These are phyloP conservation scores for Cenchrus fungigraminus DNA, from an alignment of 176 grass and related monocot genomes.

Conservation along the genomic window DNA sequence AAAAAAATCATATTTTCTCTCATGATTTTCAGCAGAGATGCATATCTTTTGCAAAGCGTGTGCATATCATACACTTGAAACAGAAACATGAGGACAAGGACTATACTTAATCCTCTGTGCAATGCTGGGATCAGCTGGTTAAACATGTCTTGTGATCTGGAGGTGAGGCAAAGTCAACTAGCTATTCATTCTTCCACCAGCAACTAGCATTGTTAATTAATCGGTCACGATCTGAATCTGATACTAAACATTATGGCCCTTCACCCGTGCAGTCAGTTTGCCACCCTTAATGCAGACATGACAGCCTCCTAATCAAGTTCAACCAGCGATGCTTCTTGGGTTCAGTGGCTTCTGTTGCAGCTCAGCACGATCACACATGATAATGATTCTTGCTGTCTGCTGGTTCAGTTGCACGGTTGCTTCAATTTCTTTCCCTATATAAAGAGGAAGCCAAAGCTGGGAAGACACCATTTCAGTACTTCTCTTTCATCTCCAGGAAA, in stretches of 20 bases:
- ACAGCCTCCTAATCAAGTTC: constrained; percentile 19
- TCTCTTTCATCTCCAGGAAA: constrained; percentile 6
- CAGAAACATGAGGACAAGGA: background rate
- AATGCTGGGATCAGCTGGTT: background rate
- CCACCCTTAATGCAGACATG: constrained; percentile 1
- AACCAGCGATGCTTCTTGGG: background rate
- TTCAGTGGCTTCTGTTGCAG: background rate
- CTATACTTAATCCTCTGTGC: no score
- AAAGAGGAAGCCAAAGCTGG: background rate
- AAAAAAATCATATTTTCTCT: background rate
- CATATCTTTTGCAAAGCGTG: background rate
- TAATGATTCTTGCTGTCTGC: constrained; percentile 34
- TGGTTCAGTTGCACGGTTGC: background rate
- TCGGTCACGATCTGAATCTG: background rate
- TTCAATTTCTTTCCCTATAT: constrained; percentile 5
- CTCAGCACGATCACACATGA: background rate
- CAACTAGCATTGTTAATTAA: background rate
- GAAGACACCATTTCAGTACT: background rate
- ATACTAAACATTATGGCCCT: background rate
- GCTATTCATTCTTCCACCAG: background rate
- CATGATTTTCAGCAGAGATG: background rate
- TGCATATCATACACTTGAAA: background rate
- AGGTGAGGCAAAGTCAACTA: background rate
- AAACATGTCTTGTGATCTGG: background rate
- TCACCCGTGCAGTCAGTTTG: background rate